Percentiles rank a stretch among this genome's conserved stretches.
phyloP scores from a whole-genome alignment of 306 rosid genomes.

The Pachyrhizus erosus region DNA sequence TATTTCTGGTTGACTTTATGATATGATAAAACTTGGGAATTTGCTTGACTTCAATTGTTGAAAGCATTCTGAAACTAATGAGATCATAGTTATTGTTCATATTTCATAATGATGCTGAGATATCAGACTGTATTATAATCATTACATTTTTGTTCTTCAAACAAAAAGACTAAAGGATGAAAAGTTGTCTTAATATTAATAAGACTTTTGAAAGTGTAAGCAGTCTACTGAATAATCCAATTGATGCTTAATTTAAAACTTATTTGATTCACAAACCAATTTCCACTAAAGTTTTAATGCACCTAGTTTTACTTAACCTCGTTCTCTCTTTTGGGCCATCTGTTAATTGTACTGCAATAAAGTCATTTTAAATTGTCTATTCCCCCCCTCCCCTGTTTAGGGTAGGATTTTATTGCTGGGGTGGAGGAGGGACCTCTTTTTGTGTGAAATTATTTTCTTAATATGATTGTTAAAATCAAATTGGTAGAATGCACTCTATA shows the following conservation, averaged over 20 bases:
- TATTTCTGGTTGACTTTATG: slow-evolving; percentile 6
- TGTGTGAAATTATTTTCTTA: not conserved
- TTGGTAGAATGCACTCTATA: not conserved
- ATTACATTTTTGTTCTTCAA: not conserved
- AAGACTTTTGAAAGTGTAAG: not conserved
- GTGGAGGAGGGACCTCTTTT: not conserved
- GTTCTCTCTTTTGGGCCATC: not conserved
- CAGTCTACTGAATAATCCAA: not conserved
- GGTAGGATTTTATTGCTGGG: not conserved
- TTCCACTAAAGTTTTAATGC: not conserved
- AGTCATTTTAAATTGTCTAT: not conserved
- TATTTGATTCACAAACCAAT: not conserved
- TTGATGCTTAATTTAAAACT: slow-evolving; percentile 8
- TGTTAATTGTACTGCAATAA: not conserved
- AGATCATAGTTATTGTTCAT: no score
- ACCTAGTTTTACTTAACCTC: not conserved
- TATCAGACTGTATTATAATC: not conserved
- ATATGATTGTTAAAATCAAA: slow-evolving; percentile 6
- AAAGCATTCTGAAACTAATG: not conserved
- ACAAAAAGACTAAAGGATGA: not conserved
- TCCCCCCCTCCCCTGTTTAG: not conserved
- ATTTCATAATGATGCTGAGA: not conserved
- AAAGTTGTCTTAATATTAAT: not conserved
- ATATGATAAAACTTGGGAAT: not conserved
- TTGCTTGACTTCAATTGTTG: not conserved